A percentile compares a stretch with the other conserved stretches of the same genome.
phyloP scores from a whole-genome alignment of 805 yeast genomes.

The Candida ortonii region DNA sequence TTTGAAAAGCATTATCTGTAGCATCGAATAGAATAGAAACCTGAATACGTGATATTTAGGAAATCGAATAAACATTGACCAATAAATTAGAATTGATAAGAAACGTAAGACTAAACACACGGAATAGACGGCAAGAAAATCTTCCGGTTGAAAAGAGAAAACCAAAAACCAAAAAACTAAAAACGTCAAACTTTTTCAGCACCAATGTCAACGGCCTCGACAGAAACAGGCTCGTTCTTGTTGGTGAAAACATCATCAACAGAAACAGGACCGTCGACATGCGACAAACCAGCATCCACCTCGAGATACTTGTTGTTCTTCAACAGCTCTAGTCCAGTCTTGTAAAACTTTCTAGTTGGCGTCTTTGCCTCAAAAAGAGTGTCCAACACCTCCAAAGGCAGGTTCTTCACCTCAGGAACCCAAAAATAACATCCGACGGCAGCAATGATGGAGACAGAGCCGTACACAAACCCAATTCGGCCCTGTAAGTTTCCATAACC shows the following conservation, averaged over 20 bases:
- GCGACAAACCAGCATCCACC: constrained; percentile 5
- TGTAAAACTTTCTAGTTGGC: constrained; percentile 5
- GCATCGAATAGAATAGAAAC: no score
- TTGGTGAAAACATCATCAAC: no score
- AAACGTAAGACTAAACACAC: no score
- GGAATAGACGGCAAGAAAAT: no score
- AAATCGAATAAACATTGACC: no score
- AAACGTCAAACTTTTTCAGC: neutral
- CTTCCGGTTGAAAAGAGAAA: neutral
- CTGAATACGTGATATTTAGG: neutral
- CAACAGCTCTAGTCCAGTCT: constrained; percentile 7
- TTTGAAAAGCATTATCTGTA: no score
- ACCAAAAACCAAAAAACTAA: neutral
- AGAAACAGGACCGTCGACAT: constrained; percentile 1
- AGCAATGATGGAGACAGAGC: constrained; percentile 34
- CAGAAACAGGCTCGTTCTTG: neutral
- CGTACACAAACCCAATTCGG: constrained; percentile 48
- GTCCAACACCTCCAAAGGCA: constrained; percentile 61
- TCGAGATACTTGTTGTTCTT: constrained; percentile 5
- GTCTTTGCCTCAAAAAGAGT: constrained; percentile 39
- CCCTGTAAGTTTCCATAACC: constrained; percentile 44
- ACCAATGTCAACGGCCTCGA: constrained; percentile 1
- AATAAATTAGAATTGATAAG: no score
- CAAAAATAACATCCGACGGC: constrained; percentile 46
- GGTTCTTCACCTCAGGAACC: constrained; percentile 57